These are phyloP conservation scores for Leucaena leucocephala DNA, from an alignment of 306 rosid genomes.

Conservation along the genomic window DNA sequence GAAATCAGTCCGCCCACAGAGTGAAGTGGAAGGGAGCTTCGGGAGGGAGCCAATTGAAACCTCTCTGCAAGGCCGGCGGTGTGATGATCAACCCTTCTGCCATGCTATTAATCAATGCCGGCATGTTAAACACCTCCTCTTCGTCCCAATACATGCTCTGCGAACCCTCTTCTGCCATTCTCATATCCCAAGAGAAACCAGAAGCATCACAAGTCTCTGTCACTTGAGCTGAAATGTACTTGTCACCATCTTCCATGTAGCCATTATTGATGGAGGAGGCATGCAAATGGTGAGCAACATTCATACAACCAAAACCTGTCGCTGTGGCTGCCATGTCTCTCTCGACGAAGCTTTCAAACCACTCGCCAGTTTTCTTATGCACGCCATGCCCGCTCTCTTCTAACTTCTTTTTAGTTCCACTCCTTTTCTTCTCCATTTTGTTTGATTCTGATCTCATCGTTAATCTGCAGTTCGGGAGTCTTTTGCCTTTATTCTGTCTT, in stretches of 20 bases:
- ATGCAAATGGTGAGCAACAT: too few species aligned
- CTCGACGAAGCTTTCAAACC: conserved; percentile 26
- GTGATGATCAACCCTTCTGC: conserved; percentile 49
- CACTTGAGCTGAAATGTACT: not conserved
- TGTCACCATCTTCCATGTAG: not conserved
- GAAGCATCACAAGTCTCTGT: not conserved
- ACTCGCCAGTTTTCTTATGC: conserved; percentile 43
- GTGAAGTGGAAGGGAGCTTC: conserved; percentile 44
- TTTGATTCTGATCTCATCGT: not conserved
- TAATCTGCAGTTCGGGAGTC: not conserved
- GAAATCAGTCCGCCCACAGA: conserved; percentile 38
- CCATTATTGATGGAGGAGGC: too few species aligned
- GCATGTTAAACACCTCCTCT: conserved; percentile 48
- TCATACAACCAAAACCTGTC: not conserved
- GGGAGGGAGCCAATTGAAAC: conserved; percentile 39
- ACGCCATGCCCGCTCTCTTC: conserved; percentile 1
- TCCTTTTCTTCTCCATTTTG: conserved; percentile 45
- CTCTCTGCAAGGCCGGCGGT: conserved; percentile 47
- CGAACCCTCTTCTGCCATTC: not conserved
- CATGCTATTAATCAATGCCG: conserved; percentile 43
- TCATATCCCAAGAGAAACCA: not conserved
- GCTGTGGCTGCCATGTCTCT: conserved; percentile 63
- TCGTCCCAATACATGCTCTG: conserved; percentile 43
- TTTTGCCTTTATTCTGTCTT: not conserved
- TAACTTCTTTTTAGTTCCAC: conserved; percentile 62